Evolutionary conservation across 1,139 yeast species (phyloP).

Genomic region (Candida albicans): DNA sequence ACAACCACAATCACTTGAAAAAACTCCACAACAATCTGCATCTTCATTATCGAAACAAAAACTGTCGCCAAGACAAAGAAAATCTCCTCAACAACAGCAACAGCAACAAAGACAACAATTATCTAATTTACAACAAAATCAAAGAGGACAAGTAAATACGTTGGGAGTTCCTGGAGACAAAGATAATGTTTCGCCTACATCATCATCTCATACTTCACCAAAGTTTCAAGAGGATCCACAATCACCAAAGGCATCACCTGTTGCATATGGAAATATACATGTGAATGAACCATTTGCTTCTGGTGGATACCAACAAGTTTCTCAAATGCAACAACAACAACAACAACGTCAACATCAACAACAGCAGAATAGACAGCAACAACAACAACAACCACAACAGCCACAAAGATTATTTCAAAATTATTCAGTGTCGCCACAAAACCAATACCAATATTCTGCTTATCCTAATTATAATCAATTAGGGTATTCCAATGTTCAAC

Average conservation of each 20-base stretch:
- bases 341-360: background rate
- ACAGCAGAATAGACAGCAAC: background rate
- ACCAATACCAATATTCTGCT: slow-evolving; percentile 13
- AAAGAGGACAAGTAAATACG: background rate
- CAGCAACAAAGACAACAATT: slow-evolving; percentile 3
- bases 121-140: slow-evolving; percentile 1
- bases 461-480: slow-evolving; percentile 12
- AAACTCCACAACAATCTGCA: slow-evolving; percentile 9
- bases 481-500: slow-evolving; percentile 9
- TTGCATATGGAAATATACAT: slow-evolving; percentile 18
- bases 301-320: slow-evolving; percentile 10
- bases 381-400: slow-evolving; percentile 5
- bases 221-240: slow-evolving; percentile 40
- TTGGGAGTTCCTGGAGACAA: slow-evolving; percentile 9
- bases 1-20: slow-evolving; percentile 9
- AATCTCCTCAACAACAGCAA: slow-evolving; percentile 8
- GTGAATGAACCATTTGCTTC: slow-evolving; percentile 7
- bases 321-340: slow-evolving; percentile 6
- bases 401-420: slow-evolving; percentile 12
- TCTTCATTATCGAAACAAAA: slow-evolving; percentile 1
- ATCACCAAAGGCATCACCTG: slow-evolving; percentile 46
- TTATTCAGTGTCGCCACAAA: slow-evolving; percentile 13
- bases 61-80: slow-evolving; percentile 2
- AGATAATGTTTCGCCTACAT: slow-evolving; percentile 31
- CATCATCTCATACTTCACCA: slow-evolving; percentile 34